Conservation (phyloP, 331 rosid genomes). For the Dryas integrifolia region DNA sequence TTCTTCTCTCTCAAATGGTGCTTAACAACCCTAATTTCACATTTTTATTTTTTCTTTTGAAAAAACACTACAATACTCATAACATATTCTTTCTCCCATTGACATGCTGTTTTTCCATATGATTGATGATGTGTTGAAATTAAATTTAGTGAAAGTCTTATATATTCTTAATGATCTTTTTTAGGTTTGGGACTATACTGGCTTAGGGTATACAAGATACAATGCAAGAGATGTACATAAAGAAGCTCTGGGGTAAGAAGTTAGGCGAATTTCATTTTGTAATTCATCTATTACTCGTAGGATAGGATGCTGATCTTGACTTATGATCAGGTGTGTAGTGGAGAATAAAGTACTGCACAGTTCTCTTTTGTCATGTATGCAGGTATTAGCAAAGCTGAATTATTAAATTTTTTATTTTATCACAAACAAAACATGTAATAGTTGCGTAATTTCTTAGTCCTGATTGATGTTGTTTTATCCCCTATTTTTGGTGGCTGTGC, state of each 20-base stretch:
- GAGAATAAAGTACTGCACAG: conserved; percentile 83
- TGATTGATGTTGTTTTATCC: conserved; percentile 2
- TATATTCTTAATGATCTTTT: conserved; percentile 20
- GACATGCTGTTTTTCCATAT: too few species aligned
- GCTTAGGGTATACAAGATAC: conserved; percentile 83
- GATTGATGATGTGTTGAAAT: neutral
- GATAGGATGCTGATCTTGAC: conserved; percentile 23
- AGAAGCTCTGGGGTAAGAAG: conserved; percentile 78
- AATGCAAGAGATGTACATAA: conserved; percentile 74
- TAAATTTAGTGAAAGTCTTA: conserved; percentile 10
- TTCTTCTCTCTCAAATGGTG: neutral
- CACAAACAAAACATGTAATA: neutral
- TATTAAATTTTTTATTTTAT: conserved; percentile 4
- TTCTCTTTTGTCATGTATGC: conserved; percentile 70
- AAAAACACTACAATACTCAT: neutral
- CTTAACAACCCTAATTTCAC: neutral
- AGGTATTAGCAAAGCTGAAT: conserved; percentile 47
- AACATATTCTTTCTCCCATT: neutral
- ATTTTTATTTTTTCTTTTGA: neutral
- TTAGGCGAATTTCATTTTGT: conserved; percentile 15
- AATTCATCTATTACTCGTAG: conserved; percentile 30
- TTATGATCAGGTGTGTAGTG: conserved; percentile 72
- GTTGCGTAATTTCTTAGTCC: conserved; percentile 6
- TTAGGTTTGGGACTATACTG: conserved; percentile 96
- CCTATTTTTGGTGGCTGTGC: conserved; percentile 1